phyloP scores from a whole-genome alignment of 139 green algal genomes.

The Auxenochlorella protothecoides region DNA sequence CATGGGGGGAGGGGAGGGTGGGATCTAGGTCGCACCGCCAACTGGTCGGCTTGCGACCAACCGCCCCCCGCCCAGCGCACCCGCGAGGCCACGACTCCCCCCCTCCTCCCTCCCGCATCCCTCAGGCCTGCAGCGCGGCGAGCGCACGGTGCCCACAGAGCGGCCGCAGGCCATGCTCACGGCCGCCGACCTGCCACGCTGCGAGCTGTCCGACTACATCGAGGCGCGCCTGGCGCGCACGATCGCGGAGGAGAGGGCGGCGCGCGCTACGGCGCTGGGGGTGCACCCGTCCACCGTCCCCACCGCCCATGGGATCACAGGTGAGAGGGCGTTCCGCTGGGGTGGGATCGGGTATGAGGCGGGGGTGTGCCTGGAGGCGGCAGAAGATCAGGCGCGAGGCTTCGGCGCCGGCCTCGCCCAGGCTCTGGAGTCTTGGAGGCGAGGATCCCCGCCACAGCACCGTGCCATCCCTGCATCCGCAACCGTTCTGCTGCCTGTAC shows the following conservation, averaged over 20 bases:
- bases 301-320: conserved; percentile 34
- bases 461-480: no score
- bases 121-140: conserved; percentile 28
- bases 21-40: background rate
- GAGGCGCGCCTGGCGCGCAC: conserved; percentile 14
- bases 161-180: conserved; percentile 82
- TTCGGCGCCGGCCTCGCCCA: no score
- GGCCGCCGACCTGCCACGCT: conserved; percentile 74
- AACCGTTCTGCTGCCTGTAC: no score
- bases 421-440: no score
- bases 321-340: background rate
- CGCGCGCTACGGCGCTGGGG: conserved; percentile 17
- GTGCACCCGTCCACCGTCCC: conserved; percentile 41
- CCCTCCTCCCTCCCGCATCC: background rate
- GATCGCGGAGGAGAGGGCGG: conserved; percentile 12
- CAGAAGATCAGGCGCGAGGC: no score
- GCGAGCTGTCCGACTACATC: conserved; percentile 59
- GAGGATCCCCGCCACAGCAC: no score
- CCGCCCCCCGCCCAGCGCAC: background rate
- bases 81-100: background rate
- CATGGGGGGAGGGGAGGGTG: no score
- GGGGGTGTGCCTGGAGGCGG: background rate
- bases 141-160: conserved; percentile 41
- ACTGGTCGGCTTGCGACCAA: background rate
- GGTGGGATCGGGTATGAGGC: background rate